Base-by-base conservation (phyloP, 306 rosid genomes). In the Biancaea sappan region DNA sequence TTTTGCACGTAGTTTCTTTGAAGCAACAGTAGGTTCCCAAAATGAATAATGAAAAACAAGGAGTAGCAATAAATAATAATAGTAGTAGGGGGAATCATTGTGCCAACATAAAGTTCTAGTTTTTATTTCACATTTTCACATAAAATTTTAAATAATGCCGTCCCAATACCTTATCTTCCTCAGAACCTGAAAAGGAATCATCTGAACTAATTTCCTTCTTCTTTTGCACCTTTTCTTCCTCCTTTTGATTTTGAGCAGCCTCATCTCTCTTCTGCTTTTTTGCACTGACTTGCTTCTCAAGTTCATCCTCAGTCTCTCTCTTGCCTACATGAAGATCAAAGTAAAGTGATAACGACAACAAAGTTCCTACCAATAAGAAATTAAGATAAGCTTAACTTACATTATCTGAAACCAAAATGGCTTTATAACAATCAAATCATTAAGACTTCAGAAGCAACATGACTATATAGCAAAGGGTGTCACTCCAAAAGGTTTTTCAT, bases 201-300 rank as follows among this genome's bases (percentile, higher is more conserved):
- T 83, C 87, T n/a, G 89, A 83, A 74, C 73, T 71, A 15, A 67
- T 75, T 63, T 82, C 87, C 46, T 80, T 82, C 74, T 82, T 79
- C 67, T 76, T 81, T 21, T 73, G 76, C 0, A 76, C 79, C 77
- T 88, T 88, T 0, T 40, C 80, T 65, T 64, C 35, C 26, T 67
- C 72, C 83, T 75, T 86, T 60, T 80, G 77, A 71, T 83, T 84
- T 73, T 43, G 80, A 37, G 59, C 78, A 38, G 75, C 86, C 74
- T 32, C 79, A 22, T 66, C 76, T 16, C 2, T 86, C 85, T 89
- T 93, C 82, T 80, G 95, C 85, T 91, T 93, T 84, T 90, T 91
- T 12, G 88, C 71, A 58, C 21, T 74, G 43, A 66, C 88, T 28
- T 44, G 82, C 73, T 84, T 80, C 64, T 74, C 77, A 13, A 84